Conservation (phyloP, 768 basidiomycete species). For the Pholiota molesta region DNA sequence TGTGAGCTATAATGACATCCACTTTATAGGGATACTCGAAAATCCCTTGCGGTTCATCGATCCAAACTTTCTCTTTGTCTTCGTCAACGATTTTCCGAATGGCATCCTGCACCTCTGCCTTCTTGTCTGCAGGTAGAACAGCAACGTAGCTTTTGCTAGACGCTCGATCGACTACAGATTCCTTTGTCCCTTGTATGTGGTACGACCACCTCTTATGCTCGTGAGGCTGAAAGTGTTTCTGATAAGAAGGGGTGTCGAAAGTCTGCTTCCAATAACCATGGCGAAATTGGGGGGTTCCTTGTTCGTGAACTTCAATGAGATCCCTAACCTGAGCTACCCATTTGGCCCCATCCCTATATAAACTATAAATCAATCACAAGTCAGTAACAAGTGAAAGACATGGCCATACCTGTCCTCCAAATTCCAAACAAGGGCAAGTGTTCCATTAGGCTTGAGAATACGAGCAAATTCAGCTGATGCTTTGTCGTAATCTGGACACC, state of each 20-base stretch:
- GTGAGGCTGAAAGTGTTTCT: constrained; percentile 57
- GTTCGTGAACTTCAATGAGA: constrained; percentile 67
- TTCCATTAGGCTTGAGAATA: constrained; percentile 76
- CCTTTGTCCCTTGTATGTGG: constrained; percentile 50
- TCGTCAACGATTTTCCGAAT: constrained; percentile 57
- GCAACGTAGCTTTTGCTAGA: constrained; percentile 88
- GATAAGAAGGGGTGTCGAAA: constrained; percentile 68
- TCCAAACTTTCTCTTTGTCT: constrained; percentile 72
- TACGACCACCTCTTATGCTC: constrained; percentile 61
- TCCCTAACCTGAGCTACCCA: constrained; percentile 81
- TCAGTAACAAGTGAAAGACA: not conserved
- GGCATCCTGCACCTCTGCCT: constrained; percentile 50
- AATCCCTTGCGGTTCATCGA: constrained; percentile 68
- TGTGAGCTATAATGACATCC: constrained; percentile 52
- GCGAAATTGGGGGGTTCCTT: constrained; percentile 82
- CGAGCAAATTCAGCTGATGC: constrained; percentile 80
- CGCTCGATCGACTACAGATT: constrained; percentile 66
- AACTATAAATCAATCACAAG: not conserved
- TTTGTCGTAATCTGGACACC: constrained; percentile 80
- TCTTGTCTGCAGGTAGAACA: constrained; percentile 59
- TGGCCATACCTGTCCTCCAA: constrained; percentile 71
- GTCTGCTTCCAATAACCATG: constrained; percentile 71
- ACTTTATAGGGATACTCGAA: constrained; percentile 86
- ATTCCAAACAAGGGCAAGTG: constrained; percentile 86
- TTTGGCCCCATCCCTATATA: constrained; percentile 54